A percentile compares a stretch with the other conserved stretches of the same genome.
phyloP scores from a whole-genome alignment of 164 flowering plant genomes.

The Malania oleifera region DNA sequence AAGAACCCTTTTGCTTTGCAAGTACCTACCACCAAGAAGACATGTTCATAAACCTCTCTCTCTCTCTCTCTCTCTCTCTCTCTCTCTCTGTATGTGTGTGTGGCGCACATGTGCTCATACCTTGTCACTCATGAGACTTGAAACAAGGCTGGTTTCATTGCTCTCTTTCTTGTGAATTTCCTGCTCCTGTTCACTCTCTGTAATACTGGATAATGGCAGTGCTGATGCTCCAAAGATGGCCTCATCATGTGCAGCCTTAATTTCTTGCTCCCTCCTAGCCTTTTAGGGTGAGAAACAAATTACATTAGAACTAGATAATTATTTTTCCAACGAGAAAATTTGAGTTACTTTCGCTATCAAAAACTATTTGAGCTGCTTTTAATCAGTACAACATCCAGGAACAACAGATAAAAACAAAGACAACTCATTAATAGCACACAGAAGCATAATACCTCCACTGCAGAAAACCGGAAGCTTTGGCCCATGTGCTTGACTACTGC shows the following conservation, averaged over 20 bases:
- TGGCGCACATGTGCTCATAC: conserved; percentile 23
- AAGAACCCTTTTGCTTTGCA: conserved; percentile 80
- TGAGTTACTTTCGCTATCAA: no score
- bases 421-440: background rate
- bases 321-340: background rate
- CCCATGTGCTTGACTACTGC: conserved; percentile 63
- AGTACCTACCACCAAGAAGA: conserved; percentile 45
- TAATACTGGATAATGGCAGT: conserved; percentile 17
- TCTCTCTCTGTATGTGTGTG: no score
- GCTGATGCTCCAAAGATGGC: conserved; percentile 81
- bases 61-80: background rate
- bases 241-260: conserved; percentile 75
- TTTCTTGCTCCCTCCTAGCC: conserved; percentile 69
- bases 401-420: background rate
- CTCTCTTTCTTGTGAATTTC: conserved; percentile 22
- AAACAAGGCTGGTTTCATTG: conserved; percentile 17
- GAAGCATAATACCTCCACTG: conserved; percentile 53
- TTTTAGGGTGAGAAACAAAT: conserved; percentile 17
- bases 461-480: conserved; percentile 75
- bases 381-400: background rate
- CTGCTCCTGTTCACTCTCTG: conserved; percentile 28
- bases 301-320: background rate
- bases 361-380: background rate
- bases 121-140: conserved; percentile 64
- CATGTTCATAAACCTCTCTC: background rate